phyloP scores from a whole-genome alignment of 1,284 basidiomycete genomes.

The Anthracocystis panici-leucophaei region DNA sequence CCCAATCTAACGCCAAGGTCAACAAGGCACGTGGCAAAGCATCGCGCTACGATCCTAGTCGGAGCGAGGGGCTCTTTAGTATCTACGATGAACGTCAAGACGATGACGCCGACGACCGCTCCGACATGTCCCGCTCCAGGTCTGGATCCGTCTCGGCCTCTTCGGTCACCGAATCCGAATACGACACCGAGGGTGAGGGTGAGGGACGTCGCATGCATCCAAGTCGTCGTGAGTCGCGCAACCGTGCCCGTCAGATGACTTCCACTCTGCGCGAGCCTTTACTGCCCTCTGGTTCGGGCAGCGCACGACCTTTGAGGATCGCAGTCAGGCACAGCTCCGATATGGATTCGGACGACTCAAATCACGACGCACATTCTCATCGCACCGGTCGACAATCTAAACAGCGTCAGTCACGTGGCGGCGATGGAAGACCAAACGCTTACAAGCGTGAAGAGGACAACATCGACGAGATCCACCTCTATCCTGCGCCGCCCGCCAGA shows the following conservation, averaged over 20 bases:
- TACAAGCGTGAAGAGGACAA: constrained; percentile 17
- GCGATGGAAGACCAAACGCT: background rate
- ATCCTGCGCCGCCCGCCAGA: constrained; percentile 46
- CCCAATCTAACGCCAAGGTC: constrained; percentile 3
- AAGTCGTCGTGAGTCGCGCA: constrained; percentile 37
- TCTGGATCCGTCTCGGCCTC: constrained; percentile 45
- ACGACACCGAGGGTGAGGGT: constrained; percentile 41
- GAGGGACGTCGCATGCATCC: constrained; percentile 29
- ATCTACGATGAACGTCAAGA: constrained; percentile 44
- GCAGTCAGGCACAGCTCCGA: constrained; percentile 20
- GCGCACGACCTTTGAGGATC: constrained; percentile 21
- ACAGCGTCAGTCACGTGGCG: constrained; percentile 12
- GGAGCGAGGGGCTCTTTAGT: constrained; percentile 30
- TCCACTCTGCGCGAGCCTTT: constrained; percentile 50
- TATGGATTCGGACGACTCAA: constrained; percentile 26
- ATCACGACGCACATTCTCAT: constrained; percentile 15
- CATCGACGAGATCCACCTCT: constrained; percentile 43
- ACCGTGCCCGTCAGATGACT: constrained; percentile 46
- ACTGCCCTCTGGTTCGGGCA: constrained; percentile 38
- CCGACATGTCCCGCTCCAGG: constrained; percentile 43
- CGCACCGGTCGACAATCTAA: constrained; percentile 3
- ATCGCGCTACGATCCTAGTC: constrained; percentile 12
- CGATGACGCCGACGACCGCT: constrained; percentile 25
- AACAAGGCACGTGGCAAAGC: constrained; percentile 29
- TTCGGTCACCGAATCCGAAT: constrained; percentile 48